phyloP scores from a whole-genome alignment of 371 early-diverging fungal species.

The Funneliformis caledonium region DNA sequence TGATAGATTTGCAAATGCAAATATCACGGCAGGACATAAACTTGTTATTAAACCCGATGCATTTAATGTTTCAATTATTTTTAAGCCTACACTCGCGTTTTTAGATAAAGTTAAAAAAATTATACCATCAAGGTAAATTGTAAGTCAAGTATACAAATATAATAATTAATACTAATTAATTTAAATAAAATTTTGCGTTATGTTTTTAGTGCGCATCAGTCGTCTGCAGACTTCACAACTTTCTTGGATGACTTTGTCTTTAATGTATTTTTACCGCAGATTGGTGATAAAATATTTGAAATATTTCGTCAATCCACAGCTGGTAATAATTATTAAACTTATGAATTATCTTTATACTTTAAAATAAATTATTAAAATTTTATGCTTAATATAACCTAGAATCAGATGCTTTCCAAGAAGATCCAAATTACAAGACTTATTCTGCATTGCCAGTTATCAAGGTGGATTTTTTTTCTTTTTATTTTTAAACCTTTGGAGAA shows the following conservation, averaged over 20 bases:
- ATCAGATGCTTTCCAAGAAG: constrained; percentile 60
- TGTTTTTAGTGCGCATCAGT: constrained; percentile 40
- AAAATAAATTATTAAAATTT: not conserved
- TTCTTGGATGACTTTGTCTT: constrained; percentile 83
- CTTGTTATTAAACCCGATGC: constrained; percentile 71
- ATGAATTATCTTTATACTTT: not conserved
- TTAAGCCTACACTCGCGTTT: constrained; percentile 71
- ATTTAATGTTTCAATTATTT: constrained; percentile 71
- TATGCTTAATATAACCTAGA: constrained; percentile 41
- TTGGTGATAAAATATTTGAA: constrained; percentile 72
- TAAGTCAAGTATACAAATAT: not conserved
- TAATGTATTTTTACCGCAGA: constrained; percentile 75
- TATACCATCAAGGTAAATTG: constrained; percentile 54
- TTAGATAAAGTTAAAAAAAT: constrained; percentile 61
- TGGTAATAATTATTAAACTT: constrained; percentile 50
- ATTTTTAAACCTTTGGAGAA: not conserved
- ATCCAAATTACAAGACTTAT: constrained; percentile 54
- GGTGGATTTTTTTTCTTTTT: constrained; percentile 42
- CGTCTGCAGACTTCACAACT: constrained; percentile 62
- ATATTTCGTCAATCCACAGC: constrained; percentile 69
- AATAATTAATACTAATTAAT: not conserved
- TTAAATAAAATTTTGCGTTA: not conserved
- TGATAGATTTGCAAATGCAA: constrained; percentile 70
- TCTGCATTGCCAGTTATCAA: constrained; percentile 59
- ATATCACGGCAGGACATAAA: constrained; percentile 69